Percentiles rank a stretch among this genome's conserved stretches.
Evolutionary conservation across 345 rosid species (phyloP).

Genomic region (Moricandia arvensis): DNA sequence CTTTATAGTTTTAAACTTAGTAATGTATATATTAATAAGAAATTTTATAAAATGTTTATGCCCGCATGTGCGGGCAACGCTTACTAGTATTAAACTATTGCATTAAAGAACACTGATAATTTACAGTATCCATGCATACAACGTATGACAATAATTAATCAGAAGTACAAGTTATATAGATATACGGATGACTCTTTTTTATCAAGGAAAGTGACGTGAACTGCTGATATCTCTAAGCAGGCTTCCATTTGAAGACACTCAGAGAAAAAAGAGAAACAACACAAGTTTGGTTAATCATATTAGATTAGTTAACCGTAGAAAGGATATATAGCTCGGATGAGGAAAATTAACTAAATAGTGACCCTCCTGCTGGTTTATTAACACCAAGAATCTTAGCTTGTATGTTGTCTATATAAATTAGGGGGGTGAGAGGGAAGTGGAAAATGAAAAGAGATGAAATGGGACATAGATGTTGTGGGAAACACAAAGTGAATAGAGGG

Average conservation of each 20-base stretch:
- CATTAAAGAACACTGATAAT: slow-evolving; percentile 18
- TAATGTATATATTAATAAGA: too few relatives aligned
- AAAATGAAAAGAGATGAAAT: slow-evolving; percentile 37
- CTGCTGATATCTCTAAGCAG: slow-evolving; percentile 16
- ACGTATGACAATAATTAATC: slow-evolving; percentile 7
- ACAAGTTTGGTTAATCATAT: slow-evolving; percentile 41
- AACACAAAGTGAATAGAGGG: slow-evolving; percentile 72
- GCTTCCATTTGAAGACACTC: slow-evolving; percentile 40
- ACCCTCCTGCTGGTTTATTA: slow-evolving; percentile 13
- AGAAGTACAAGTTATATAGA: slow-evolving; percentile 26
- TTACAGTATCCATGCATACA: slow-evolving; percentile 24
- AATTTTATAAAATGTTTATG: too few relatives aligned
- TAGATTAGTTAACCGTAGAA: slow-evolving; percentile 17
- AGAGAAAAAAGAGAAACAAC: slow-evolving; percentile 10
- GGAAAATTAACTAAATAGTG: slow-evolving; percentile 13
- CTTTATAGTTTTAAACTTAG: too few relatives aligned
- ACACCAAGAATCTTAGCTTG: slow-evolving; percentile 11
- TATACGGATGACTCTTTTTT: neutral
- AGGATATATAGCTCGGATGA: neutral
- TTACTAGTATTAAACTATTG: neutral
- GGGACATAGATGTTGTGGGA: slow-evolving; percentile 74
- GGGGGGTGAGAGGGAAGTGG: slow-evolving; percentile 24
- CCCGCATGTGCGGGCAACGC: too few relatives aligned
- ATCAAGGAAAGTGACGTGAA: slow-evolving; percentile 39
- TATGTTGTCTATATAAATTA: slow-evolving; percentile 19